Conservation (phyloP, 371 early-diverging fungal species). For the Phascolomyces articulosus region DNA sequence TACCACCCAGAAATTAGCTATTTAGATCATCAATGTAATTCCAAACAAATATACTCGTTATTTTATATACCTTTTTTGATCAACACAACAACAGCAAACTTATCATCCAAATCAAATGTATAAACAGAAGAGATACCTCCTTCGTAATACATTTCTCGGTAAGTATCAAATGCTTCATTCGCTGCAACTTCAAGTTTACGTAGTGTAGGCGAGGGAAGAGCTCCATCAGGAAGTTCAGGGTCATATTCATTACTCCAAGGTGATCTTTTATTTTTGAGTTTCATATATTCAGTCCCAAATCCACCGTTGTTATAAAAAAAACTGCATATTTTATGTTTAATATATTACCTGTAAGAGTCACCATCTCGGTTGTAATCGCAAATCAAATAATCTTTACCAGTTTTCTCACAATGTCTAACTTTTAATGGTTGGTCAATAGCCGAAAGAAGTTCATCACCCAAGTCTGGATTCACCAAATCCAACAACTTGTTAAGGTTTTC, state of each 20-base stretch:
- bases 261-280: constrained; percentile 66
- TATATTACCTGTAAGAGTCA: constrained; percentile 82
- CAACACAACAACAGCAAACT: constrained; percentile 94
- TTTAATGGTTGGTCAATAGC: constrained; percentile 94
- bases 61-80: constrained; percentile 89
- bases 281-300: too few species aligned
- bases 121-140: constrained; percentile 97
- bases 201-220: constrained; percentile 76
- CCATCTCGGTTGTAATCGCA: constrained; percentile 98
- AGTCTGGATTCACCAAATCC: constrained; percentile 78
- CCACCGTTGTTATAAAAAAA: too few species aligned
- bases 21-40: not conserved
- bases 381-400: constrained; percentile 85
- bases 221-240: constrained; percentile 83
- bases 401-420: constrained; percentile 69
- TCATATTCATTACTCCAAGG: constrained; percentile 98
- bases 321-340: too few species aligned
- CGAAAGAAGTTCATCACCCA: constrained; percentile 89
- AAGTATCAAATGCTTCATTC: constrained; percentile 96
- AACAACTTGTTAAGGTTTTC: constrained; percentile 86
- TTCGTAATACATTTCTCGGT: constrained; percentile 95
- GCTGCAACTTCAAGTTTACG: constrained; percentile 90
- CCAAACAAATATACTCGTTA: not conserved
- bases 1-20: not conserved
- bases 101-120: constrained; percentile 72